Evolutionary conservation across 176 grass and related monocot species (phyloP).

Genomic region (Chrysopogon serrulatus): DNA sequence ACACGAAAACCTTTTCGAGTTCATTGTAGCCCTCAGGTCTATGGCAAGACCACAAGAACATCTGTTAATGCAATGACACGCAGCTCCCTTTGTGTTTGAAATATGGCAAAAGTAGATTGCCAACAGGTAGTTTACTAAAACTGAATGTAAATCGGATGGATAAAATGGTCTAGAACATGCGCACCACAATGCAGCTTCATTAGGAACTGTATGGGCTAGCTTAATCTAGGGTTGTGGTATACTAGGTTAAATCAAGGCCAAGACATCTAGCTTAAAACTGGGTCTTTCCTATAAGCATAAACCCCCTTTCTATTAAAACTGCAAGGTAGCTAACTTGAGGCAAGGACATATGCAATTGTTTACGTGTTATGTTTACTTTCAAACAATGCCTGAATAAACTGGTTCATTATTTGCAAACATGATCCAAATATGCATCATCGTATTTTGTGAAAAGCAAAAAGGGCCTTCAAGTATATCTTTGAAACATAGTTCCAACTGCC

Average conservation of each 20-base stretch:
- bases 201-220: neutral
- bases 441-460: neutral
- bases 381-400: neutral
- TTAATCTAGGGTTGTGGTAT: neutral
- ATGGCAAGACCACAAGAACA: neutral
- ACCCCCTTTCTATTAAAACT: neutral
- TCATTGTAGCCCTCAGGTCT: neutral
- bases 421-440: neutral
- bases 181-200: neutral
- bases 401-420: neutral
- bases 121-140: neutral
- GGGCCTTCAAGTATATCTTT: neutral
- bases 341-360: neutral
- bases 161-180: neutral
- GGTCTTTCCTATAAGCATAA: neutral
- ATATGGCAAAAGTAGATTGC: neutral
- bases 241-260: neutral
- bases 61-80: neutral
- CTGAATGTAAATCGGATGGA: neutral
- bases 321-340: neutral
- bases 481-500: neutral
- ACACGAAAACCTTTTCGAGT: neutral
- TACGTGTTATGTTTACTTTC: neutral
- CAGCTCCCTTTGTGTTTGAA: neutral
- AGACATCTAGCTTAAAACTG: neutral